Percentiles rank a stretch among this genome's conserved stretches.
These are phyloP conservation scores for Skeletonema menzelii DNA, from an alignment of 108 stramenopile genomes.

Conservation along the genomic window DNA sequence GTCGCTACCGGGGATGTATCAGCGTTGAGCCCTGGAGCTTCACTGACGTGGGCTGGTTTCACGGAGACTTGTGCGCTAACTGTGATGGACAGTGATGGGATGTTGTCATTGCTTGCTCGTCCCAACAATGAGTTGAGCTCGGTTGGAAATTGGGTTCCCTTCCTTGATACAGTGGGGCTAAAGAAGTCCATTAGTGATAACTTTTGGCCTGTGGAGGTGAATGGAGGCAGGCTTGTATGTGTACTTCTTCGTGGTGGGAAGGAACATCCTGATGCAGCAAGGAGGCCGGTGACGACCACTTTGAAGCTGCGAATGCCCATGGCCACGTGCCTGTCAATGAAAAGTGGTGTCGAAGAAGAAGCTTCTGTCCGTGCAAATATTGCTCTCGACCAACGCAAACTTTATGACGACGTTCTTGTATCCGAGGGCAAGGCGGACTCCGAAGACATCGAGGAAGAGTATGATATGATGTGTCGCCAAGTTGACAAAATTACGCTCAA, in stretches of 20 bases:
- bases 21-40: slow-evolving; percentile 58
- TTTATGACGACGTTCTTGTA: slow-evolving; percentile 46
- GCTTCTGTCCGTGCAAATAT: slow-evolving; percentile 70
- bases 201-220: slow-evolving; percentile 78
- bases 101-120: slow-evolving; percentile 75
- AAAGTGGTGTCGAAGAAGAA: slow-evolving; percentile 65
- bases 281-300: slow-evolving; percentile 75
- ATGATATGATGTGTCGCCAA: slow-evolving; percentile 56
- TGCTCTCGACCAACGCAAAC: slow-evolving; percentile 67
- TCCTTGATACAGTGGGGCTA: slow-evolving; percentile 79
- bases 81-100: slow-evolving; percentile 80
- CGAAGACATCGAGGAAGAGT: slow-evolving; percentile 67
- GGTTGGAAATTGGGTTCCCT: slow-evolving; percentile 68
- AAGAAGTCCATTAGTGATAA: slow-evolving; percentile 74
- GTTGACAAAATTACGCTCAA: slow-evolving; percentile 83
- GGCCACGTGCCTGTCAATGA: slow-evolving; percentile 42
- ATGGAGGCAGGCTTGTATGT: slow-evolving; percentile 77
- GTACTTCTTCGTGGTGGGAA: slow-evolving; percentile 82
- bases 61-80: slow-evolving; percentile 66
- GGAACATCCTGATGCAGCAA: slow-evolving; percentile 73
- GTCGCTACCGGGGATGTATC: slow-evolving; percentile 62
- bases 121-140: background rate
- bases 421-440: slow-evolving; percentile 33
- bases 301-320: slow-evolving; percentile 76
- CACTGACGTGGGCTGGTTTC: slow-evolving; percentile 81